Conservation (phyloP, 148 eudicot genomes). For the Rhododendron ovatum region DNA sequence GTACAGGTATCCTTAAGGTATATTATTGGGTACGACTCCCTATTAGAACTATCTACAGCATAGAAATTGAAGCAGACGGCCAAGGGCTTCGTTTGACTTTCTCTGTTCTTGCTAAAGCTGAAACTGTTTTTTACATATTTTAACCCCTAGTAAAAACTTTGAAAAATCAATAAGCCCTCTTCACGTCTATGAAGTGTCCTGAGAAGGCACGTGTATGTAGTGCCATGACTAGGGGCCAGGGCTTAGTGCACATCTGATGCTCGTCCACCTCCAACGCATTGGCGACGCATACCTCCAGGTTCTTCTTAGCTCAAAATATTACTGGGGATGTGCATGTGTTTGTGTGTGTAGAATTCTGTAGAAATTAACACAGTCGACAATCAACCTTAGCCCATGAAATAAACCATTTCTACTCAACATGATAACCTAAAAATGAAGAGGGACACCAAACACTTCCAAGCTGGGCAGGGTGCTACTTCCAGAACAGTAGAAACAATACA, state of each 20-base stretch:
- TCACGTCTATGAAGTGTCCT: background rate
- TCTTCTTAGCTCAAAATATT: background rate
- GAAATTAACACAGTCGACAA: background rate
- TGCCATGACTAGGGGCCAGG: background rate
- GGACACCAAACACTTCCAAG: background rate
- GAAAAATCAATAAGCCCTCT: background rate
- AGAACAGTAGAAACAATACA: background rate
- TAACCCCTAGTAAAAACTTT: background rate
- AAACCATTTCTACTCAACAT: background rate
- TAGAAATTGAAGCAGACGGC: background rate
- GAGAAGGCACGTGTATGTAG: background rate
- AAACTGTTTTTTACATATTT: background rate
- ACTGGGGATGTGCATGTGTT: background rate
- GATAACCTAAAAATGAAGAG: background rate
- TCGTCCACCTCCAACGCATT: background rate
- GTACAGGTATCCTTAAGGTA: background rate
- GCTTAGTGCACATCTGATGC: background rate
- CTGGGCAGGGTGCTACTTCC: background rate
- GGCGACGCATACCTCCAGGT: background rate
- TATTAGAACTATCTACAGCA: background rate
- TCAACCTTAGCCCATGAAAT: background rate
- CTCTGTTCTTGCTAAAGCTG: background rate
- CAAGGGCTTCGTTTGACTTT: background rate
- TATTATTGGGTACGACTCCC: background rate
- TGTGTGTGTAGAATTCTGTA: background rate